Evolutionary conservation across 176 grass and related monocot species (phyloP), one percentile per base, ranked within the genome.

Genomic region (Luzula sylvatica): DNA sequence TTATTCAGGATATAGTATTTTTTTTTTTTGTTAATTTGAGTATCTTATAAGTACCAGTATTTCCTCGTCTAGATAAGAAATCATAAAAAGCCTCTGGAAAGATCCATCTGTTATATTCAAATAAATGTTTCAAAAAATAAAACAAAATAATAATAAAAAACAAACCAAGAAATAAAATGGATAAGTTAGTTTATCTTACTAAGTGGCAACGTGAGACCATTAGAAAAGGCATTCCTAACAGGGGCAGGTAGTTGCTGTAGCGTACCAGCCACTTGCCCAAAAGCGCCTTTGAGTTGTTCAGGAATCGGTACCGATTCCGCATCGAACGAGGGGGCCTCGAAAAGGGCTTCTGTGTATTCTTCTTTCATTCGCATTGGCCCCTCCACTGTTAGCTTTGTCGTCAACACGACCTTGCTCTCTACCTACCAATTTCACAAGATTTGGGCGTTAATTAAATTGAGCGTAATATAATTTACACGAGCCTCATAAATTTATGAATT

Each of bases 1-100:
- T 7, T 39, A 15, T n/a, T n/a, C n/a, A n/a, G n/a, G n/a, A n/a
- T n/a, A n/a, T n/a, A n/a, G n/a, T n/a, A n/a, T n/a, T n/a, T n/a
- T n/a, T n/a, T n/a, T n/a, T n/a, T n/a, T n/a, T n/a, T n/a, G n/a
- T n/a, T n/a, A n/a, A n/a, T n/a, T 21, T 35, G 7, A 35, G 9
- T 23, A 41, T 9, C 50, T 85, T 52, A 56, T 69, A 71, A 32
- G 5, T 90, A 98, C 92, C 92, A 90, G 19, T 79, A 98, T 98
- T 69, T 90, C 92, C 73, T 98, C 92, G 68, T 98, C 92, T 50
- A 98, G 81, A 55, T 98, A 98, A 61, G 92, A 98, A 61, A 98
- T 87, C 78, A 90, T 87, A 67, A 98, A 98, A 63, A 98, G 65
- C 29, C 92, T 76, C 57, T 90, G 74, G 49, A 77, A 86, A 56